Evolutionary conservation across 345 rosid species (phyloP).

Genomic region (Triadica sebifera): DNA sequence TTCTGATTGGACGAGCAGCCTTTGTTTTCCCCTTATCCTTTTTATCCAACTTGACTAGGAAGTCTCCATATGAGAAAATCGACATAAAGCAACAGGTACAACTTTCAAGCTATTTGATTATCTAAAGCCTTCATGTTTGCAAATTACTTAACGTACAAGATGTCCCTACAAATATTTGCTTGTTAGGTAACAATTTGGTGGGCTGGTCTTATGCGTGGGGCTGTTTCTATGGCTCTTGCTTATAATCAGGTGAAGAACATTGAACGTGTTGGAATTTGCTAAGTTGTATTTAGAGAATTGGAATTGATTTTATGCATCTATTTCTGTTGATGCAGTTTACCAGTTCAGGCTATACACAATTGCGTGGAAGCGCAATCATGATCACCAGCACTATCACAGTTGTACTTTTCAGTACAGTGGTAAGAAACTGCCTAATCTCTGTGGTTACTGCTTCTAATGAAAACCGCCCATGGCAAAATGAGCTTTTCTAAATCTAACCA

Average conservation of each 20-base stretch:
- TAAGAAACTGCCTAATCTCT: conserved; percentile 30
- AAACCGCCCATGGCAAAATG: neutral
- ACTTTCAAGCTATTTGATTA: conserved; percentile 9
- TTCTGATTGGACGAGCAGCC: conserved; percentile 85
- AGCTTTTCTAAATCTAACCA: neutral
- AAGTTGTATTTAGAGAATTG: neutral
- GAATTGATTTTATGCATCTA: neutral
- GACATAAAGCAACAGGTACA: conserved; percentile 65
- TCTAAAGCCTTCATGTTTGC: neutral
- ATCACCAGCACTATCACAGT: conserved; percentile 94
- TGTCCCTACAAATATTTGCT: conserved; percentile 8
- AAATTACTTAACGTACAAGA: neutral
- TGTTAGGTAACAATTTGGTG: conserved; percentile 87
- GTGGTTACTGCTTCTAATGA: neutral
- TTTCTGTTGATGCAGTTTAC: conserved; percentile 51
- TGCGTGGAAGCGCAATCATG: conserved; percentile 75
- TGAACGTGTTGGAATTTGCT: neutral
- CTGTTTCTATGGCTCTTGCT: conserved; percentile 98
- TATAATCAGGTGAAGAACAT: conserved; percentile 67
- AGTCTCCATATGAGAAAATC: conserved; percentile 51
- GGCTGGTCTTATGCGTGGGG: conserved; percentile 99
- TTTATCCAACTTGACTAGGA: conserved; percentile 80
- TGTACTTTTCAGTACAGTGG: conserved; percentile 94
- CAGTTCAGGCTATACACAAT: conserved; percentile 53
- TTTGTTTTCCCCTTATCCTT: conserved; percentile 85